A percentile compares a stretch with the other conserved stretches of the same genome.
Evolutionary conservation across 1,284 basidiomycete species (phyloP).

Genomic region (Trametes sp.): DNA sequence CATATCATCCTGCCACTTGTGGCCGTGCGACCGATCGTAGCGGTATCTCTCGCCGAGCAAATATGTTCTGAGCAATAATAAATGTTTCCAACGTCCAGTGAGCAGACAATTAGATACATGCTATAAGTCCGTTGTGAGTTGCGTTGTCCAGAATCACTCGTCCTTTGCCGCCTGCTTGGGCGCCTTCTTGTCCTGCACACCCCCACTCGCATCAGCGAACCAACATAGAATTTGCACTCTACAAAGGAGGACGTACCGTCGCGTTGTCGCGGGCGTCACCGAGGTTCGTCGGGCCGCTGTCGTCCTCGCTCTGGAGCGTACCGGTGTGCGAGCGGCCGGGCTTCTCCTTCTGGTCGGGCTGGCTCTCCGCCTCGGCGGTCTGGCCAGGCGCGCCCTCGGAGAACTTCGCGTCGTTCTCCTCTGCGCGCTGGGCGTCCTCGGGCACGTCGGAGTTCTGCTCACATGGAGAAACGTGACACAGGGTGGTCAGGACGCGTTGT

Average conservation of each 20-base stretch:
- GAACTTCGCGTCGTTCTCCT: conserved; percentile 30
- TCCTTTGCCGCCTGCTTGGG: conserved; percentile 34
- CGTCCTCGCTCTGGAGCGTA: conserved; percentile 27
- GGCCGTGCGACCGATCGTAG: too few species aligned
- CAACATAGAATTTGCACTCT: too few species aligned
- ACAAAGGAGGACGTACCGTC: conserved; percentile 18
- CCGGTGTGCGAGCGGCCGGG: conserved; percentile 23
- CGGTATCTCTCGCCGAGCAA: neutral
- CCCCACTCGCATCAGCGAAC: neutral
- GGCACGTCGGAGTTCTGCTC: conserved; percentile 30
- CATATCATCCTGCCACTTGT: neutral
- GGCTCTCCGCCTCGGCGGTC: conserved; percentile 31
- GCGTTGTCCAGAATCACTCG: neutral
- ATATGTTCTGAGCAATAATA: neutral
- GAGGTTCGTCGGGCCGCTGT: conserved; percentile 28
- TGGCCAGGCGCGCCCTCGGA: conserved; percentile 29
- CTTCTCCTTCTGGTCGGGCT: conserved; percentile 35
- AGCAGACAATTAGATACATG: conserved; percentile 26
- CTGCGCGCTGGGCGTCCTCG: conserved; percentile 29
- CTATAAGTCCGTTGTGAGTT: conserved; percentile 16
- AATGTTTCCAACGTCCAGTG: conserved; percentile 7
- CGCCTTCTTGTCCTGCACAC: conserved; percentile 33
- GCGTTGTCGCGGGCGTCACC: conserved; percentile 28
- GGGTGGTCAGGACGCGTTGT: neutral
- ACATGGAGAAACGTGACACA: too few species aligned